Evolutionary conservation across 495 filamentous ascomycete genomes (phyloP).

Genomic region (Xylaria longipes): DNA sequence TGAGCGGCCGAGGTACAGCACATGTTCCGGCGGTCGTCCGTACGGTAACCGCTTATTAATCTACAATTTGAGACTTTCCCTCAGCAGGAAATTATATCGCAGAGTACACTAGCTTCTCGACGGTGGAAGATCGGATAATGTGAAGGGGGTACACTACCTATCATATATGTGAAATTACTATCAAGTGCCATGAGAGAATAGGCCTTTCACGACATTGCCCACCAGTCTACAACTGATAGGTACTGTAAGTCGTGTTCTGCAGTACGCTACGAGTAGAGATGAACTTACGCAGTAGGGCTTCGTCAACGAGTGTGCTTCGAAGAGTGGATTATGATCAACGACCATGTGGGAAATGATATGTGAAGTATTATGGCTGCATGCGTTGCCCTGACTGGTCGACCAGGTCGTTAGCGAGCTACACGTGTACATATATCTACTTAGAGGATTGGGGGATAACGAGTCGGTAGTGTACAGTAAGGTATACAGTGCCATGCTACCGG

Average conservation of each 20-base stretch:
- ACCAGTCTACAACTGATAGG: background rate
- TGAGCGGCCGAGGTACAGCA: background rate
- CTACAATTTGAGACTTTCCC: background rate
- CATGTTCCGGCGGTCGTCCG: background rate
- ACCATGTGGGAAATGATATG: background rate
- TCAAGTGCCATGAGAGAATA: background rate
- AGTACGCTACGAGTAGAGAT: background rate
- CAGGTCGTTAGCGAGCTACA: background rate
- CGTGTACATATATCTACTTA: too few relatives aligned
- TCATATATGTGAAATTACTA: background rate
- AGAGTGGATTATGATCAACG: background rate
- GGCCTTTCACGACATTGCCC: background rate
- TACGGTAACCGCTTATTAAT: background rate
- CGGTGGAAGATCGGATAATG: background rate
- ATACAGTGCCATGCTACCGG: conserved; percentile 5
- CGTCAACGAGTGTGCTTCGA: background rate
- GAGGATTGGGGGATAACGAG: background rate
- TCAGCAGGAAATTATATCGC: background rate
- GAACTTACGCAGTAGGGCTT: conserved; percentile 8
- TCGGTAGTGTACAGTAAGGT: conserved; percentile 4
- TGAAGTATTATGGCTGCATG: conserved; percentile 11
- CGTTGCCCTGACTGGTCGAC: background rate
- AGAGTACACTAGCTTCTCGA: background rate
- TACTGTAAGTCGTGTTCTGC: background rate
- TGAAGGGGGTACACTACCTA: background rate